phyloP scores from a whole-genome alignment of 1,139 yeast species.

The Trichomonascaceae sp. region DNA sequence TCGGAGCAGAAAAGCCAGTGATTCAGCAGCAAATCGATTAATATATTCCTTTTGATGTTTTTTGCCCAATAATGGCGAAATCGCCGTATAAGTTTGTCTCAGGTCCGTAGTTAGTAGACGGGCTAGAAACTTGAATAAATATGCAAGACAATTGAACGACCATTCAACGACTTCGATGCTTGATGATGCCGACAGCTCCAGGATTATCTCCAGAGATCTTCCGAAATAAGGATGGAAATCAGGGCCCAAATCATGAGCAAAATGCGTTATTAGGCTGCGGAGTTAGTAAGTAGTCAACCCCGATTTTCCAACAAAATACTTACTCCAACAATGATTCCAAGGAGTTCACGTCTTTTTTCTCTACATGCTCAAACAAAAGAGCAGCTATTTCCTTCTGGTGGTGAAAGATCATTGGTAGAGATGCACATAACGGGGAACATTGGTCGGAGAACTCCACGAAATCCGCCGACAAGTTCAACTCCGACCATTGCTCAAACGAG shows the following conservation, averaged over 20 bases:
- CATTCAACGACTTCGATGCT: slow-evolving; percentile 62
- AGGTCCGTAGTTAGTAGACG: slow-evolving; percentile 57
- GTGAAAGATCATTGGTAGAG: slow-evolving; percentile 74
- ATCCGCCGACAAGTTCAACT: slow-evolving; percentile 69
- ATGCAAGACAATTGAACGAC: slow-evolving; percentile 81
- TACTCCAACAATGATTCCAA: slow-evolving; percentile 74
- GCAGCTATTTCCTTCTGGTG: slow-evolving; percentile 61
- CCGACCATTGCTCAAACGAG: slow-evolving; percentile 81
- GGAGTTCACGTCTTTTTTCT: slow-evolving; percentile 58
- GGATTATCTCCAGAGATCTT: slow-evolving; percentile 46
- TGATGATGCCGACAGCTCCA: slow-evolving; percentile 47
- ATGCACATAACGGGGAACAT: slow-evolving; percentile 52
- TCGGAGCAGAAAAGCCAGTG: slow-evolving; percentile 74
- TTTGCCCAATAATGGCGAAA: slow-evolving; percentile 57
- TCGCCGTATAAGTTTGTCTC: slow-evolving; percentile 56
- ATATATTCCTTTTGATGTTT: slow-evolving; percentile 52
- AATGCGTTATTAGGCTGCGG: slow-evolving; percentile 58
- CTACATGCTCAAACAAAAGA: slow-evolving; percentile 45
- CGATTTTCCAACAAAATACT: slow-evolving; percentile 12
- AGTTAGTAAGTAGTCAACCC: background rate
- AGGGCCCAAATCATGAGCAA: slow-evolving; percentile 88
- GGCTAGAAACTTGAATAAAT: slow-evolving; percentile 79
- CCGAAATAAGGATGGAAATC: slow-evolving; percentile 74
- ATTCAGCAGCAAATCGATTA: slow-evolving; percentile 83
- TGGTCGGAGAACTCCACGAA: slow-evolving; percentile 60